Evolutionary conservation across 225 moss, liverwort and hornwort species (phyloP), one percentile per base, ranked within the genome.

Genomic region (Pseudisothecium myosuroides): DNA sequence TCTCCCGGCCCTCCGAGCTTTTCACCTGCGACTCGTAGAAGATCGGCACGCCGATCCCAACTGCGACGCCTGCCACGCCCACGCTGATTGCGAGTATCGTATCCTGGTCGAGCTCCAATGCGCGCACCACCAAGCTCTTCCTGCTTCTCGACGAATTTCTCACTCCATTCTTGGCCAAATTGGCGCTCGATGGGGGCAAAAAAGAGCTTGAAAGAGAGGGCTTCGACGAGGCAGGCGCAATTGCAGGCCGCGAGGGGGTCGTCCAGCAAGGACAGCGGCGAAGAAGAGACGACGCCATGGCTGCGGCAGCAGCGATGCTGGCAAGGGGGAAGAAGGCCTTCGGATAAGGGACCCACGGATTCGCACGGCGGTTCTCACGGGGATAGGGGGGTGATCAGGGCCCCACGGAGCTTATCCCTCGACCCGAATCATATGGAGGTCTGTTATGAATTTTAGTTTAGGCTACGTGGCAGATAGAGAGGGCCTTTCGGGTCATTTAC

Each of bases 11-110:
- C 92, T 95, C 97, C 87, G 98, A 93, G 85, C 95, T 89, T 89
- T 97, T 99, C 91, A 99, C 96, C 93, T 99, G 98, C 66, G 96
- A 94, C 90, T 99, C 98, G 43, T 97, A 99, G 86, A 99, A 99
- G 62, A 99, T 93, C 32, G 98, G 98, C 83, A 99, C 95, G 28
- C 97, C 97, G 74, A 99, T 97, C 55, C 98, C 98, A 27, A 99
- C 85, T 26, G 96, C 97, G 66, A 99, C 86, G 20, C 98, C 98
- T 28, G 96, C 96, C 81, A 97, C 93, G 39, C 94, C 98, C 86
- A 96, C 98, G 74, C 97, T 94, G 47, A 99, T 93, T 68, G 97
- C 98, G 85, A 96, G 69, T 58, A 95, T 76, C 50, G 93, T 95
- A 54, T 95, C 95, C 85, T 94, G 94, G 91, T 94, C 92, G 29